Evolutionary conservation across 2,329 filamentous ascomycete species (phyloP).

Genomic region (Xylaria arbuscula): DNA sequence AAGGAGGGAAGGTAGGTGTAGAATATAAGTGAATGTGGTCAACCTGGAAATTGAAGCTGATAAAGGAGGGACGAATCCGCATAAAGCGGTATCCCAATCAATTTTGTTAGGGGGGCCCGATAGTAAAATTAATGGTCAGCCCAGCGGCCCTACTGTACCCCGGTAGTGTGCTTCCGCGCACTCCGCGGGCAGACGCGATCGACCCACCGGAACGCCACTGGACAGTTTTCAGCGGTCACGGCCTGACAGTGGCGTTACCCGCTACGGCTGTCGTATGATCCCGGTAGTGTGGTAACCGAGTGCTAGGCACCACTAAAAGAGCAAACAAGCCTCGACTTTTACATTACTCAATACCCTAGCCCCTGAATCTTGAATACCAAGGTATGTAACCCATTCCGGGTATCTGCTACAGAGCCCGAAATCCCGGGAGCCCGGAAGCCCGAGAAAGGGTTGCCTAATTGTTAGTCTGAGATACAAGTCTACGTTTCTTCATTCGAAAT

Average conservation of each 20-base stretch:
- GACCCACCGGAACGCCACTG: slow-evolving; percentile 31
- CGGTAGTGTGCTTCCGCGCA: slow-evolving; percentile 18
- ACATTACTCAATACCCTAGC: slow-evolving; percentile 4
- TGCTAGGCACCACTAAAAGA: neutral
- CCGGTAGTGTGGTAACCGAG: slow-evolving; percentile 30
- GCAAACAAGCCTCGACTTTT: slow-evolving; percentile 20
- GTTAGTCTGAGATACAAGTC: too few species aligned
- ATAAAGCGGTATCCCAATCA: slow-evolving; percentile 13
- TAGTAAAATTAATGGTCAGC: slow-evolving; percentile 39
- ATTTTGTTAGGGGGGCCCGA: slow-evolving; percentile 26
- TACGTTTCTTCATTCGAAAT: neutral
- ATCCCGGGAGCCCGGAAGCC: slow-evolving; percentile 6
- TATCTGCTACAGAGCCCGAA: neutral
- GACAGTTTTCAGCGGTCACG: slow-evolving; percentile 4
- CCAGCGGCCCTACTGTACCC: neutral
- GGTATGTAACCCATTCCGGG: neutral
- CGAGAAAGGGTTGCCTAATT: neutral
- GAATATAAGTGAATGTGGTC: slow-evolving; percentile 14
- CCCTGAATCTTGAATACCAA: slow-evolving; percentile 10
- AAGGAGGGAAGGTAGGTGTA: slow-evolving; percentile 13
- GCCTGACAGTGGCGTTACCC: slow-evolving; percentile 47
- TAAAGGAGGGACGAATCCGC: slow-evolving; percentile 27
- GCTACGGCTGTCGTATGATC: slow-evolving; percentile 39
- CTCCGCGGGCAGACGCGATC: slow-evolving; percentile 37
- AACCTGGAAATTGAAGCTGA: slow-evolving; percentile 21